Base-by-base conservation (phyloP, 2,329 filamentous ascomycete genomes). In the Lecanicillium sp. region DNA sequence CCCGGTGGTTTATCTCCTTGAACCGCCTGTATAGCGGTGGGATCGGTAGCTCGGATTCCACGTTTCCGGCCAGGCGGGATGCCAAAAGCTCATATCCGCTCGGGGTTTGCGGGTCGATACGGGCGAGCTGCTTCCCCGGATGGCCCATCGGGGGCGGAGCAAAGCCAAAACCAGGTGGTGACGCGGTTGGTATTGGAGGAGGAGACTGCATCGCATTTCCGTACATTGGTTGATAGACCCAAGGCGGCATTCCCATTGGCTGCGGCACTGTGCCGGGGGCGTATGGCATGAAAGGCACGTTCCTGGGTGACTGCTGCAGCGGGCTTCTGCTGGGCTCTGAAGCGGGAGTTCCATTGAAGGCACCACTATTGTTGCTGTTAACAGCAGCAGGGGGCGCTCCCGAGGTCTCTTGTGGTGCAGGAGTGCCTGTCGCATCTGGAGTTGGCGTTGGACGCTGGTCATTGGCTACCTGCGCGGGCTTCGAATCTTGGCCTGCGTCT, bases 21-120 rank as follows among this genome's bases (percentile, higher is more conserved):
- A 96, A 96, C 49, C 84, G 84, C 36, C 90, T 81, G 63, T 95
- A 95, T 50, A 95, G 77, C 1, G 88, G 87, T 38, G 61, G 66
- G 26, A 74, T 57, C 0, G 54, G 52, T 11, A 59, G 58, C 1
- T 54, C 53, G 12, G 57, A 39, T 17, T 27, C 45, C 12, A 19
- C n/a, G n/a, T 53, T 55, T 2, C 55, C 59, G 41, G 55, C 59
- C 4, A 86, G 61, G 41, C 72, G 74, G 2, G 75, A 70, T 1
- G 83, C 80, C 9, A 87, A 63, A 2, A 80, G 68, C 54, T 85
- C 79, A 56, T 87, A 86, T 0, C 83, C 83, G 2, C 74, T 74
- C 30, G 75, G 54, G 9, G 71, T 68, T 12, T 72, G 56, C 52
- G 69, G 69, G 53, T 74, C 67, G 4, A 66, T 26, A 24, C 26